Evolutionary conservation across 202 grass and related monocot genomes (phyloP), one percentile per base, ranked within the genome.

Genomic region (Brachypodium distachyon): DNA sequence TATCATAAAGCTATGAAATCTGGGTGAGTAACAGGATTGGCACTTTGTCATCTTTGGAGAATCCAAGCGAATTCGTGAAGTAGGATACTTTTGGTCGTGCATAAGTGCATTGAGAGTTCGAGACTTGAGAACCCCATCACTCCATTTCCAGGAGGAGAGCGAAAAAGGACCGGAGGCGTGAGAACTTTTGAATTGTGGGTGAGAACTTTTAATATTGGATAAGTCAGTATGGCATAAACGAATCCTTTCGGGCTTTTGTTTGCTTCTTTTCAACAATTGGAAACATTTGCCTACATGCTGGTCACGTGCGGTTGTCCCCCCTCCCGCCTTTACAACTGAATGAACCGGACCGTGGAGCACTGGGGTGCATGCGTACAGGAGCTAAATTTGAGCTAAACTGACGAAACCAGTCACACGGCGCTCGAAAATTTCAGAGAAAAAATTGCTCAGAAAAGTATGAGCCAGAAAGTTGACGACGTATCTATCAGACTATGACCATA

Each of bases 261-360:
- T 66, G 42, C 31, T 41, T 3, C 23, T 50, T 49, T 27, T 40
- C 31, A 77, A 9, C 56, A 49, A 10, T 26, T 50, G 67, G 79
- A 77, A 65, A 66, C 49, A 49, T 34, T 56, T 82, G 55, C 12
- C 56, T 81, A 63, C 37, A 82, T 81, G 77, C 39, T 36, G 63
- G 21, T 70, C 84, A 86, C 63, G 77, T 81, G 77, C 43, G 14
- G 11, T 51, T n/a, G n/a, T n/a, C n/a, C n/a, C n/a, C n/a, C n/a
- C 60, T 22, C 12, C 32, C 51, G 23, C 5, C 3, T n/a, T 23
- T 1, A 58, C 44, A 25, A 55, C 43, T 47, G 41, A 33, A 43
- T 1, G 14, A 19, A 7, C 23, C 46, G 4, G 36, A 67, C 26
- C 44, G n/a, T 18, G 44, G 41, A 61, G 38, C 42, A 5, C 50